phyloP scores from a whole-genome alignment of 257 asterid species.

The Solanum bulbocastanum region DNA sequence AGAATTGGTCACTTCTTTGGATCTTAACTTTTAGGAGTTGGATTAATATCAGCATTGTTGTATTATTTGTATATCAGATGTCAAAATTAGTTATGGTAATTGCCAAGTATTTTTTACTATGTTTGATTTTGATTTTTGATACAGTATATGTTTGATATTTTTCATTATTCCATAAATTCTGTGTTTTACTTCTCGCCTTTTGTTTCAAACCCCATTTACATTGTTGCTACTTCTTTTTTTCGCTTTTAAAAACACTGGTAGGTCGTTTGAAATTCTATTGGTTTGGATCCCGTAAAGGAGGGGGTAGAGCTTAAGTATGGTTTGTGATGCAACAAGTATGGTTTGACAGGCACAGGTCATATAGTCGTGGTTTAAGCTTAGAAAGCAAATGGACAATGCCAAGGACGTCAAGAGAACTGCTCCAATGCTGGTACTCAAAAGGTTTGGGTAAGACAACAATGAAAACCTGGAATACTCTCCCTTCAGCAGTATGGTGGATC shows the following conservation, averaged over 20 bases:
- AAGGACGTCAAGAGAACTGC: not conserved
- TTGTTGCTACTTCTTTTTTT: not conserved
- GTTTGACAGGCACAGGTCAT: not conserved
- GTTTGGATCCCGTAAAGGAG: not conserved
- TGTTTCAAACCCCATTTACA: not conserved
- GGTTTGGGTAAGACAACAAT: not conserved
- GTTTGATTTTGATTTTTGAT: not conserved
- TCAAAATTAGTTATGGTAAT: not conserved
- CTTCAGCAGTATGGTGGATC: not conserved
- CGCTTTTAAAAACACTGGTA: not conserved
- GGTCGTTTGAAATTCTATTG: not conserved
- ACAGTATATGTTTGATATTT: not conserved
- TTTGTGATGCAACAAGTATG: not conserved
- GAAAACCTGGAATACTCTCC: not conserved
- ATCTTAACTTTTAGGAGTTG: not conserved
- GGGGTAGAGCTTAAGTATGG: not conserved
- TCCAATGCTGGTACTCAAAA: not conserved
- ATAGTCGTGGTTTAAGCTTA: not conserved
- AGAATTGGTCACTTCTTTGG: not conserved
- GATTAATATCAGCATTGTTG: not conserved
- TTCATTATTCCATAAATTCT: not conserved
- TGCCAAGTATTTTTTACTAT: not conserved
- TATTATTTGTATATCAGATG: not conserved
- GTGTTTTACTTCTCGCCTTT: not conserved
- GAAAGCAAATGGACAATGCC: not conserved